phyloP scores from a whole-genome alignment of 1,284 basidiomycete genomes.

The Sphagnurus paluster region DNA sequence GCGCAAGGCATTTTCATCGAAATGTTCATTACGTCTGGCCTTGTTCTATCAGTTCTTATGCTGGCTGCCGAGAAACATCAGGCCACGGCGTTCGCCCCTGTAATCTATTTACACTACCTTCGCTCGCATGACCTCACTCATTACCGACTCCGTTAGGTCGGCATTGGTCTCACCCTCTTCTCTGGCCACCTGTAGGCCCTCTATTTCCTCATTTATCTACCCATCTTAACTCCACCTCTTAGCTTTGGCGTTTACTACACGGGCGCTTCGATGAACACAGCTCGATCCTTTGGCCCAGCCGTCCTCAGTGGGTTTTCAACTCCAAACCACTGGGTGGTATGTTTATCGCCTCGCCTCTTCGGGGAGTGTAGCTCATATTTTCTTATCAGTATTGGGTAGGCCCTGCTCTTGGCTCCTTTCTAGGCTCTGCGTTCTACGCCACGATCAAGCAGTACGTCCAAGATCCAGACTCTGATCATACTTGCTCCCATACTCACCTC shows the following conservation, averaged over 20 bases:
- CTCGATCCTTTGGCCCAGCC: conserved; percentile 75
- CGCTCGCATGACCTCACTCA: conserved; percentile 2
- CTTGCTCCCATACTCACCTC: background rate
- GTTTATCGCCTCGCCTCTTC: conserved; percentile 21
- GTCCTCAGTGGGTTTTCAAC: conserved; percentile 60
- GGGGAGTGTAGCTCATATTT: conserved; percentile 4
- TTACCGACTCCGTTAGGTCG: conserved; percentile 40
- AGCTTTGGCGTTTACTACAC: conserved; percentile 57
- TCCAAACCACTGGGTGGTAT: conserved; percentile 61
- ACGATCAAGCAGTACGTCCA: conserved; percentile 54
- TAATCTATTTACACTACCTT: conserved; percentile 23
- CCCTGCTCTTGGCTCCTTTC: conserved; percentile 57
- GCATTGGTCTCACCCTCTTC: conserved; percentile 71
- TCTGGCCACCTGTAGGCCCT: conserved; percentile 59
- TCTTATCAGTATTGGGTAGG: conserved; percentile 60
- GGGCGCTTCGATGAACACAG: conserved; percentile 68
- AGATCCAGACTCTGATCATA: background rate
- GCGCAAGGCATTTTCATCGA: conserved; percentile 72
- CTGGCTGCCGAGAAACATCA: conserved; percentile 69
- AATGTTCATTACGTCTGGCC: conserved; percentile 66
- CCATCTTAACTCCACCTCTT: background rate
- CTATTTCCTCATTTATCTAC: background rate
- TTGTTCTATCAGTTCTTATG: conserved; percentile 66
- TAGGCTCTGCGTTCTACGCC: conserved; percentile 58
- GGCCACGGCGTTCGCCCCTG: conserved; percentile 72